Percentiles rank a stretch among this genome's conserved stretches.
phyloP scores from a whole-genome alignment of 1,284 basidiomycete genomes.

The Hemileia vastatrix region DNA sequence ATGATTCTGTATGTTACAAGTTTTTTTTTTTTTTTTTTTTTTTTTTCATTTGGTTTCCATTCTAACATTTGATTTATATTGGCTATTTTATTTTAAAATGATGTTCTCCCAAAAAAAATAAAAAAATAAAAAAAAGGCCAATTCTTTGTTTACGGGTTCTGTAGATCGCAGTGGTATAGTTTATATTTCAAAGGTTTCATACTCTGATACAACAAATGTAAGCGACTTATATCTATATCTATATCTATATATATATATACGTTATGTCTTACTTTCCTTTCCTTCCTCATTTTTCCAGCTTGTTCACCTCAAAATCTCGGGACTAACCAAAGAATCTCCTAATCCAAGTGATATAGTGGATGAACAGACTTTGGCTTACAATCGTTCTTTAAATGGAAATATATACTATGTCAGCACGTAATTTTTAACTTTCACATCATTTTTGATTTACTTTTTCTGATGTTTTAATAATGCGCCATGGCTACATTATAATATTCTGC shows the following conservation, averaged over 20 bases:
- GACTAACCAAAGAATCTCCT: constrained; percentile 10
- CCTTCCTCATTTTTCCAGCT: not conserved
- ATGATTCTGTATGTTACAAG: constrained; percentile 1
- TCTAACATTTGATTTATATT: not conserved
- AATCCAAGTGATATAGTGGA: constrained; percentile 15
- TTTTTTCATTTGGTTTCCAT: not conserved
- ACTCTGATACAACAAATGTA: not conserved
- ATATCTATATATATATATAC: not conserved
- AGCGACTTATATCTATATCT: not conserved
- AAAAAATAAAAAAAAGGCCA: not conserved
- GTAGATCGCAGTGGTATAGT: constrained; percentile 20
- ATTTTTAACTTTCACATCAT: not conserved
- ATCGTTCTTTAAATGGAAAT: constrained; percentile 9
- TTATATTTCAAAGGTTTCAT: constrained; percentile 18
- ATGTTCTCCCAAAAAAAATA: too few species aligned
- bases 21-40: not conserved
- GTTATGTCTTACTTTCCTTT: not conserved
- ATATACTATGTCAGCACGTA: constrained; percentile 10
- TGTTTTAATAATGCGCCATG: not conserved
- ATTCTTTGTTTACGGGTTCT: constrained; percentile 10
- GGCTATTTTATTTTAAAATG: too few species aligned
- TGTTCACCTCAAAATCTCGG: not conserved
- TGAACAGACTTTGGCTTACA: constrained; percentile 13
- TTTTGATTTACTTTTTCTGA: not conserved
- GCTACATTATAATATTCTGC: not conserved